phyloP scores from a whole-genome alignment of 1,284 basidiomycete species.

The Sphaerobolus stellatus region DNA sequence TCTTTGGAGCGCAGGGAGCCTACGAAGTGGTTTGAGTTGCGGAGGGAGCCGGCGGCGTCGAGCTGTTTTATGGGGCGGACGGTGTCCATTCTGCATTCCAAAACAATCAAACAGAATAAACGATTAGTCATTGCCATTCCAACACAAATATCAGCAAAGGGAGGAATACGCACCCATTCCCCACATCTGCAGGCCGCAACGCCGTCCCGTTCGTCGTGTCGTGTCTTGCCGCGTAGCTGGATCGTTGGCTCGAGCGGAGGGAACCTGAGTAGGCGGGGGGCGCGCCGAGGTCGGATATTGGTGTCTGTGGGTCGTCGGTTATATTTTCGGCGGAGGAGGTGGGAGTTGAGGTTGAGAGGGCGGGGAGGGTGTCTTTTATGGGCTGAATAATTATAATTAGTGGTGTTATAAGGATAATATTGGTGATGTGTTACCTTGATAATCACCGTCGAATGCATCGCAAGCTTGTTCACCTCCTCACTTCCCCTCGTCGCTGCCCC shows the following conservation, averaged over 20 bases:
- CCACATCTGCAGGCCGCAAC: constrained; percentile 77
- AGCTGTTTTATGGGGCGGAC: constrained; percentile 92
- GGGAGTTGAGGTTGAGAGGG: constrained; percentile 2
- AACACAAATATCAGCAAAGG: too few relatives aligned
- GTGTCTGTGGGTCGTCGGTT: constrained; percentile 11
- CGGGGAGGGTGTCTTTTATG: background rate
- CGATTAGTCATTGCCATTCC: too few relatives aligned
- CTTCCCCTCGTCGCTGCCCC: constrained; percentile 49
- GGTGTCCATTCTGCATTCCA: constrained; percentile 60
- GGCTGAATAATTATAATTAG: constrained; percentile 3
- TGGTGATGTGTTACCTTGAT: constrained; percentile 24
- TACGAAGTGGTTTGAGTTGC: constrained; percentile 78
- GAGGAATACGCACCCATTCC: constrained; percentile 53
- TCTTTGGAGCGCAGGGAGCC: constrained; percentile 64
- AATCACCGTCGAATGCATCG: constrained; percentile 68
- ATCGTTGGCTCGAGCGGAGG: constrained; percentile 46
- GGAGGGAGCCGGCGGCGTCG: constrained; percentile 75
- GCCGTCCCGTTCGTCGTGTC: constrained; percentile 69
- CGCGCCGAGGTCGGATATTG: constrained; percentile 38
- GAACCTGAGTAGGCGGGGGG: constrained; percentile 64
- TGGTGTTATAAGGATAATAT: background rate
- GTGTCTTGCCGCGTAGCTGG: constrained; percentile 74
- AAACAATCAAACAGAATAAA: background rate
- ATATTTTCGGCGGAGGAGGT: constrained; percentile 6
- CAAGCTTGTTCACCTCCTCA: constrained; percentile 55